Evolutionary conservation across 805 yeast genomes (phyloP).

Genomic region (Scheffersomyces amazonensis): DNA sequence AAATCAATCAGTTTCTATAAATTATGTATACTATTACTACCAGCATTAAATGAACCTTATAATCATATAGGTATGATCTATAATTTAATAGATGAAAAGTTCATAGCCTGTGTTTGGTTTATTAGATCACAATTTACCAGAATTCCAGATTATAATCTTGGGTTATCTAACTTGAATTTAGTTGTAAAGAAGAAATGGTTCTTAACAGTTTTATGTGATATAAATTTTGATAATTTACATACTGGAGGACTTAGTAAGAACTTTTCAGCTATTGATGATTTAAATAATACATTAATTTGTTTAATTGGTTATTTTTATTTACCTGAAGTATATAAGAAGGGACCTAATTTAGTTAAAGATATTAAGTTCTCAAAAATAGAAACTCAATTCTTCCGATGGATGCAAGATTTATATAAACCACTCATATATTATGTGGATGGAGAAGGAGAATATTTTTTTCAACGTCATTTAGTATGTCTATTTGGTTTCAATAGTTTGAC

Average conservation of each 20-base stretch:
- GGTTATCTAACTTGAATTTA: slow-evolving; percentile 44
- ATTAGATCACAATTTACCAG: slow-evolving; percentile 56
- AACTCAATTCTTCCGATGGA: slow-evolving; percentile 17
- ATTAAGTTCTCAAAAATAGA: slow-evolving; percentile 21
- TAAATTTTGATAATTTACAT: slow-evolving; percentile 7
- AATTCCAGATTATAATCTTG: slow-evolving; percentile 43
- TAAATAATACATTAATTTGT: slow-evolving; percentile 27
- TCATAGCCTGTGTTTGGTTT: slow-evolving; percentile 50
- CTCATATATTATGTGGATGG: slow-evolving; percentile 7
- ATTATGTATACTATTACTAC: slow-evolving; percentile 54
- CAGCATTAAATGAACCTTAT: slow-evolving; percentile 67
- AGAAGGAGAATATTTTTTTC: slow-evolving; percentile 11
- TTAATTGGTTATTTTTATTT: slow-evolving; percentile 41
- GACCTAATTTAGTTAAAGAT: slow-evolving; percentile 18
- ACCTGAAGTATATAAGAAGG: slow-evolving; percentile 28
- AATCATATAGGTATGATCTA: slow-evolving; percentile 53
- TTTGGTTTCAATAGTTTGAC: slow-evolving; percentile 17
- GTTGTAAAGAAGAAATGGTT: slow-evolving; percentile 35
- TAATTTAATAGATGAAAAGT: slow-evolving; percentile 42
- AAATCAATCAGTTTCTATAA: slow-evolving; percentile 38
- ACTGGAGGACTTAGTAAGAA: slow-evolving; percentile 11
- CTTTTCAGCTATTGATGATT: slow-evolving; percentile 10
- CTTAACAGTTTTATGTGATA: slow-evolving; percentile 21
- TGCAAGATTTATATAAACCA: slow-evolving; percentile 9
- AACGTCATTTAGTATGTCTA: slow-evolving; percentile 22